phyloP scores from a whole-genome alignment of 2,329 filamentous ascomycete species.

The Exophiala oligosperma region DNA sequence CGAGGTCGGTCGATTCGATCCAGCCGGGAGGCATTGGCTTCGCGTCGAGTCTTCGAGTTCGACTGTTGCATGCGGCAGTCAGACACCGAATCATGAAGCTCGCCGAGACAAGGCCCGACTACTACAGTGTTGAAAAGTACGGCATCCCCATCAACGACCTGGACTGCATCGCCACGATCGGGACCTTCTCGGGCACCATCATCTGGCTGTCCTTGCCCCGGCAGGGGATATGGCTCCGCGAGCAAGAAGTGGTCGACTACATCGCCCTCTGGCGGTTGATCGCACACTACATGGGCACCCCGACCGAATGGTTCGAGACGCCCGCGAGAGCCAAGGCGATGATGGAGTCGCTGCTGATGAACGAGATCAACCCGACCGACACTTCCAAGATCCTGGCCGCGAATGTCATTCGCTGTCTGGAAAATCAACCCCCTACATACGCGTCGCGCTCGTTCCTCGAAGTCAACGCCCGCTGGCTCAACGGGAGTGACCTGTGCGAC shows the following conservation, averaged over 20 bases:
- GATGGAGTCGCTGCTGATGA: conserved; percentile 67
- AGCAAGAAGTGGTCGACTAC: conserved; percentile 67
- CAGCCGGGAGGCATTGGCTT: conserved; percentile 68
- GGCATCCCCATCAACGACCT: conserved; percentile 75
- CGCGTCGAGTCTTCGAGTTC: conserved; percentile 64
- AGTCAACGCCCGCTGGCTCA: conserved; percentile 69
- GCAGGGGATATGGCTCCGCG: conserved; percentile 67
- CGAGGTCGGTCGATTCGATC: conserved; percentile 63
- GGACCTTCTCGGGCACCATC: conserved; percentile 66
- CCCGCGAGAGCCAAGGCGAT: conserved; percentile 55
- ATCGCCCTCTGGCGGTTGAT: conserved; percentile 76
- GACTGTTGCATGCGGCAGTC: conserved; percentile 68
- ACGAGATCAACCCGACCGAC: conserved; percentile 65
- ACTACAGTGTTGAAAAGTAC: conserved; percentile 60
- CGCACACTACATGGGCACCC: conserved; percentile 69
- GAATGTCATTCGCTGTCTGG: conserved; percentile 72
- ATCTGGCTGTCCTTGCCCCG: conserved; percentile 70
- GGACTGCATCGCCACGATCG: conserved; percentile 71
- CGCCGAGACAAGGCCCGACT: conserved; percentile 55
- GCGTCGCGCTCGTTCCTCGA: conserved; percentile 66
- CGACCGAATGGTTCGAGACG: conserved; percentile 60
- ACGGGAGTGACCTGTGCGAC: conserved; percentile 63
- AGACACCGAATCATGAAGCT: conserved; percentile 65
- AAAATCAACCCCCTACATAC: conserved; percentile 64
- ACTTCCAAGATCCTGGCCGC: conserved; percentile 67